Conservation (phyloP, 352 stramenopile genomes). For the Elongisporangium prolatum region DNA sequence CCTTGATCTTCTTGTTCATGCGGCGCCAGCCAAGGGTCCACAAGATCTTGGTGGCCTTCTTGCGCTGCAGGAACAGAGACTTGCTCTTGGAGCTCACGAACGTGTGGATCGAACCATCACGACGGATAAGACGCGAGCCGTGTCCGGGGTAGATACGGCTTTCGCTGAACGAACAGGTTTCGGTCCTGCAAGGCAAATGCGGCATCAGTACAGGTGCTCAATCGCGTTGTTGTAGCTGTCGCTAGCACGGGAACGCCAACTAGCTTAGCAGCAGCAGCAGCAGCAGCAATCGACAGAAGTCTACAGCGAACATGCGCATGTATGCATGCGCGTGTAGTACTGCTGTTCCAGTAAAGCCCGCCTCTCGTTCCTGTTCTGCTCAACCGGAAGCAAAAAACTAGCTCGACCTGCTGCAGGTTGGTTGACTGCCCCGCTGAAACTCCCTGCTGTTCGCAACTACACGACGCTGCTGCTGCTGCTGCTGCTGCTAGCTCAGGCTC, state of each 20-base stretch:
- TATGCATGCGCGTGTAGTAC: background rate
- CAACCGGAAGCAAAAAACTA: background rate
- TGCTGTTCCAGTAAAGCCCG: background rate
- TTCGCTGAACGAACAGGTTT: conserved; percentile 90
- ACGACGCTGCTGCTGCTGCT: background rate
- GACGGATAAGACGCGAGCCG: conserved; percentile 98
- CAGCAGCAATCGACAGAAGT: background rate
- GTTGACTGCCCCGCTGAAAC: background rate
- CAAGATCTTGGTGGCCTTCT: conserved; percentile 99
- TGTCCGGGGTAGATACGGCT: conserved; percentile 97
- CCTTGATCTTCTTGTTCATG: conserved; percentile 99
- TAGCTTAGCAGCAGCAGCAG: background rate
- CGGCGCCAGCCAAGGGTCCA: conserved; percentile 98
- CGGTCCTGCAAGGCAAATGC: conserved; percentile 45
- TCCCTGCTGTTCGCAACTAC: background rate
- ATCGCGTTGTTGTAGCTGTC: background rate
- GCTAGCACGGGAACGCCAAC: conserved; percentile 1
- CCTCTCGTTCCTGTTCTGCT: background rate
- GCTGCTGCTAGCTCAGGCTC: background rate
- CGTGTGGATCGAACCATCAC: conserved; percentile 94
- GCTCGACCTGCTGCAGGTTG: background rate
- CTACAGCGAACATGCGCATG: background rate
- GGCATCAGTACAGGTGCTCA: background rate
- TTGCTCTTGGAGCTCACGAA: conserved; percentile 97
- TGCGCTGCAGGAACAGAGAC: conserved; percentile 97